Evolutionary conservation across 345 rosid genomes (phyloP).

Genomic region (rapeseed (Brassica napus)): DNA sequence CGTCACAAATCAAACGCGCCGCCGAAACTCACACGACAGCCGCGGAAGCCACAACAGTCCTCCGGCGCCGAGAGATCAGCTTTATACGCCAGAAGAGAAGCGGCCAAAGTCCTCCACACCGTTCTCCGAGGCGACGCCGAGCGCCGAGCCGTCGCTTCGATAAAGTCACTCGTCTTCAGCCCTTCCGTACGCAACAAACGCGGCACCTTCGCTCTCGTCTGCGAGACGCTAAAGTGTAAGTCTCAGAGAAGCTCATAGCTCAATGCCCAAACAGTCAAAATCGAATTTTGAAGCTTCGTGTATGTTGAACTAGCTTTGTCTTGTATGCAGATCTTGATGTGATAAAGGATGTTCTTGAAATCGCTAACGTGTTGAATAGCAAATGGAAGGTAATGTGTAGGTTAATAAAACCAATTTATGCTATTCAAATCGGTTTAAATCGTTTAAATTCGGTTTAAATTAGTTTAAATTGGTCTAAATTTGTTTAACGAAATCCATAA

Average conservation of each 20-base stretch:
- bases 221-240: slow-evolving; percentile 86
- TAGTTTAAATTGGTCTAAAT: neutral
- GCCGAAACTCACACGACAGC: slow-evolving; percentile 26
- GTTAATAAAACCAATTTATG: too few relatives aligned
- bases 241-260: neutral
- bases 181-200: slow-evolving; percentile 79
- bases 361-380: slow-evolving; percentile 55
- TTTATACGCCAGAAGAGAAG: slow-evolving; percentile 80
- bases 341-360: slow-evolving; percentile 70
- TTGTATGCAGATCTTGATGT: slow-evolving; percentile 60
- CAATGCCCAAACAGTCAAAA: neutral
- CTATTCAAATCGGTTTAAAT: too few relatives aligned
- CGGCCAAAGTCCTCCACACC: slow-evolving; percentile 64
- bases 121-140: slow-evolving; percentile 82
- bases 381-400: slow-evolving; percentile 69
- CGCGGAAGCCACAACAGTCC: slow-evolving; percentile 21
- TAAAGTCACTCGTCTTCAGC: slow-evolving; percentile 79
- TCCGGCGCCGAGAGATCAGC: slow-evolving; percentile 65
- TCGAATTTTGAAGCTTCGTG: neutral
- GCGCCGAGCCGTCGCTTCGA: slow-evolving; percentile 73
- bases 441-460: neutral
- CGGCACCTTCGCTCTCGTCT: slow-evolving; percentile 89
- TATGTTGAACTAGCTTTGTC: neutral
- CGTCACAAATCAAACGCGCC: slow-evolving; percentile 23
- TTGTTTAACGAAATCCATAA: neutral